A percentile compares a stretch with the other conserved stretches of the same genome.
Conservation (phyloP, 2,329 filamentous ascomycete genomes). For the Dactylellina drechsleri region DNA sequence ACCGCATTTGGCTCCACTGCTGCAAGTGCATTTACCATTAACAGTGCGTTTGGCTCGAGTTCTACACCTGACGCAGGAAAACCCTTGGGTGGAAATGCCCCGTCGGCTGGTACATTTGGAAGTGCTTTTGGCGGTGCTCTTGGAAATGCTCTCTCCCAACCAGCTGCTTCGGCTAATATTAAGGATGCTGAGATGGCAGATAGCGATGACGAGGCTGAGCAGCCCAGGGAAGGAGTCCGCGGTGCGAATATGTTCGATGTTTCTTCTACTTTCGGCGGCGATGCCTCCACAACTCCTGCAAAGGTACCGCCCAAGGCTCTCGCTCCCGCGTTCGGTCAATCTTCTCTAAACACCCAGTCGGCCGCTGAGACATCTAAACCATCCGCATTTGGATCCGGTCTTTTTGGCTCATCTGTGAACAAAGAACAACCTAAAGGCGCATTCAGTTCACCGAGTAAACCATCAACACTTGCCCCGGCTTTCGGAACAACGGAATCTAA, state of each 20-base stretch:
- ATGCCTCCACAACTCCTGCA: constrained; percentile 19
- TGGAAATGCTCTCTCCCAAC: constrained; percentile 50
- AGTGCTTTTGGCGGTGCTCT: constrained; percentile 42
- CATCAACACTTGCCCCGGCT: constrained; percentile 40
- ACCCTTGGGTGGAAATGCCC: constrained; percentile 1
- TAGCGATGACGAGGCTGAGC: constrained; percentile 47
- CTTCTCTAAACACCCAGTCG: constrained; percentile 4
- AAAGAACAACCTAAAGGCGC: constrained; percentile 46
- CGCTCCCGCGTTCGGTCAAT: constrained; percentile 43
- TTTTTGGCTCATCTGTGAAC: constrained; percentile 50
- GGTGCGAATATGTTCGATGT: constrained; percentile 52
- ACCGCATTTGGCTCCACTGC: constrained; percentile 24
- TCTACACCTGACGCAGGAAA: constrained; percentile 37
- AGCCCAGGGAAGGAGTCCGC: constrained; percentile 40
- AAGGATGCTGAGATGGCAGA: constrained; percentile 55
- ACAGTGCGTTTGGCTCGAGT: constrained; percentile 46
- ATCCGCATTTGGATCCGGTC: constrained; percentile 41
- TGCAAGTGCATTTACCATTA: constrained; percentile 22
- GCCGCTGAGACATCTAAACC: constrained; percentile 19
- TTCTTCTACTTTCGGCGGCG: constrained; percentile 17
- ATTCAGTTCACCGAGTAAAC: constrained; percentile 26
- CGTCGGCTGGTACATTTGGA: constrained; percentile 42
- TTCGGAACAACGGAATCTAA: constrained; percentile 37
- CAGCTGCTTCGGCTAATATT: constrained; percentile 48
- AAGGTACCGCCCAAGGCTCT: constrained; percentile 35